phyloP scores from a whole-genome alignment of 2,329 filamentous ascomycete species.

The Diplodia seriata region DNA sequence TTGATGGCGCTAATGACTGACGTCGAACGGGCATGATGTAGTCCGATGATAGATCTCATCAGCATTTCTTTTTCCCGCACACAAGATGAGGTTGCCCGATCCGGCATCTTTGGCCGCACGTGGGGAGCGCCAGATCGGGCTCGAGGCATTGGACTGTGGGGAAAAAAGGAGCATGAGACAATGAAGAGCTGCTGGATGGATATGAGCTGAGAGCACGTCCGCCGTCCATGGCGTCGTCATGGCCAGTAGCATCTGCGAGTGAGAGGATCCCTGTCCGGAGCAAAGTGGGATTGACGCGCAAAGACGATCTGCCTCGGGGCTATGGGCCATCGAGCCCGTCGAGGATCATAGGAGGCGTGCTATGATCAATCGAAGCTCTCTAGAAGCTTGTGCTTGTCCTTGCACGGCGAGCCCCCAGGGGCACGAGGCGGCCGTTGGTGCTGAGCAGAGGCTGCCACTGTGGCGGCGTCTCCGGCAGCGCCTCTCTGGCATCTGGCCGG shows the following conservation, averaged over 20 bases:
- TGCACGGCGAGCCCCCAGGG: background rate
- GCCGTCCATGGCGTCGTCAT: background rate
- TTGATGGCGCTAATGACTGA: background rate
- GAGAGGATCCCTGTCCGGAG: conserved; percentile 8
- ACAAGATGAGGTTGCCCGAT: background rate
- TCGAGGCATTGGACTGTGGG: conserved; percentile 7
- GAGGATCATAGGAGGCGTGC: conserved; percentile 13
- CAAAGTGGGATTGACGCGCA: conserved; percentile 14
- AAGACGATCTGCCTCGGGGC: conserved; percentile 14
- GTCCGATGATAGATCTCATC: background rate
- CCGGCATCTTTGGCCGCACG: background rate
- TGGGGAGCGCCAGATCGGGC: background rate
- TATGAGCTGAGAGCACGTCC: background rate
- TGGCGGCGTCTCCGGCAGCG: background rate
- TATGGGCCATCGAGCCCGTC: conserved; percentile 4
- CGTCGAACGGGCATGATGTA: background rate
- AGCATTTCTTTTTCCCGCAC: background rate
- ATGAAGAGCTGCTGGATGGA: background rate
- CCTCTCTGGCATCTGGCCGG: background rate
- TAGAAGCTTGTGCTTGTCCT: background rate
- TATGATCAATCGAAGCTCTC: background rate
- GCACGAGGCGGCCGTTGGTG: background rate
- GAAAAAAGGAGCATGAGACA: conserved; percentile 14
- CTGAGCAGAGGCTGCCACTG: background rate
- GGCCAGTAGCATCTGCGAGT: background rate